phyloP scores from a whole-genome alignment of 768 basidiomycete species.

The Pleurotus platypus region DNA sequence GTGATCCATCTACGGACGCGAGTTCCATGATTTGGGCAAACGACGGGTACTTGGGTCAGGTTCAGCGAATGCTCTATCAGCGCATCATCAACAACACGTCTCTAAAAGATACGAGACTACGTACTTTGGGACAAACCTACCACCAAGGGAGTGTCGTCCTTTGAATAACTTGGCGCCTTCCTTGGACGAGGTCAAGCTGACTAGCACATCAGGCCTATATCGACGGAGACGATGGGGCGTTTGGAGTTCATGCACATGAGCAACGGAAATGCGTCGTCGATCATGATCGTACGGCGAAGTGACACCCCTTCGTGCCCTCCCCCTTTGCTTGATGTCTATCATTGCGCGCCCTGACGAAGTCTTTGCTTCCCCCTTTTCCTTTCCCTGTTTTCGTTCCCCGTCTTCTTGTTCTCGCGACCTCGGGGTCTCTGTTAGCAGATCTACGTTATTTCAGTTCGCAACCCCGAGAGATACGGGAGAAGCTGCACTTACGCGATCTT shows the following conservation, averaged over 20 bases:
- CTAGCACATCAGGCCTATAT: constrained; percentile 83
- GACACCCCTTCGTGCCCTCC: too few relatives aligned
- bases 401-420: too few relatives aligned
- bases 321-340: too few relatives aligned
- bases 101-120: constrained; percentile 18
- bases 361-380: too few relatives aligned
- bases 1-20: constrained; percentile 12
- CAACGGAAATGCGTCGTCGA: constrained; percentile 70
- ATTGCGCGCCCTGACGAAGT: too few relatives aligned
- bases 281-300: too few relatives aligned
- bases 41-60: constrained; percentile 78
- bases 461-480: too few relatives aligned
- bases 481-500: too few relatives aligned
- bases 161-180: constrained; percentile 73
- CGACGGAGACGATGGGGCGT: constrained; percentile 88
- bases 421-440: too few relatives aligned
- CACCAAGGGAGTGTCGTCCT: constrained; percentile 90
- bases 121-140: constrained; percentile 87
- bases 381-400: too few relatives aligned
- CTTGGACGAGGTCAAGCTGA: constrained; percentile 95
- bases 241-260: constrained; percentile 55
- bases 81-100: too few relatives aligned
- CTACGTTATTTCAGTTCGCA: too few relatives aligned
- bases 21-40: constrained; percentile 85
- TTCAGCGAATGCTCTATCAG: constrained; percentile 70